Percentiles rank a stretch among this genome's conserved stretches.
Conservation (phyloP, 257 asterid genomes). For the Forsythia suspensa region DNA sequence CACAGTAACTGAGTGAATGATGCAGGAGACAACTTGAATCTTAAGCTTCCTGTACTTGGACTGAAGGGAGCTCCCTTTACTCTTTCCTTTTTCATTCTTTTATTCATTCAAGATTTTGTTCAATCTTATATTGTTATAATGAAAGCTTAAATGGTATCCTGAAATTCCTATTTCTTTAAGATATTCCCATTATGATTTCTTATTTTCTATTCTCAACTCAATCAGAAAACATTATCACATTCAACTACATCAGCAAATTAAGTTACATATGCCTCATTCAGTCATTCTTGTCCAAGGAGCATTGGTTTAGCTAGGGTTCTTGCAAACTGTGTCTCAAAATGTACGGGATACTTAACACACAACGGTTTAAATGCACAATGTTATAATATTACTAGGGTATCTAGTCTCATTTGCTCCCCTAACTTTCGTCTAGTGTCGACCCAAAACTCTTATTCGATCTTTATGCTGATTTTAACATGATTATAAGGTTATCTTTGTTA, state of each 20-base stretch:
- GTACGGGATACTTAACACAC: too few relatives aligned
- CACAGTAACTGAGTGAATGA: slow-evolving; percentile 80
- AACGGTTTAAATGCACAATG: too few relatives aligned
- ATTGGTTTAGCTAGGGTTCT: background rate
- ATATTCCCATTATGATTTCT: background rate
- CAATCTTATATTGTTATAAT: too few relatives aligned
- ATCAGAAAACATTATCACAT: background rate
- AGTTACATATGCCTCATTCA: too few relatives aligned
- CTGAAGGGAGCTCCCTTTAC: slow-evolving; percentile 99
- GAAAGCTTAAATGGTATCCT: background rate
- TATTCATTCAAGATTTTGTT: background rate
- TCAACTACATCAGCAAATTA: background rate
- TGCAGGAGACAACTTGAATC: slow-evolving; percentile 78
- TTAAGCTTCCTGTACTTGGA: slow-evolving; percentile 81
- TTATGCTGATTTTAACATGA: background rate
- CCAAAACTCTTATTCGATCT: background rate
- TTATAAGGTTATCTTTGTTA: background rate
- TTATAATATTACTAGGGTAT: background rate
- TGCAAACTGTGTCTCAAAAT: background rate
- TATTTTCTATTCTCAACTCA: background rate
- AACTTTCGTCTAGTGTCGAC: background rate
- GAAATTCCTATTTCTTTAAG: background rate
- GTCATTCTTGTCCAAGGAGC: background rate
- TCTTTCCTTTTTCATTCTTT: background rate
- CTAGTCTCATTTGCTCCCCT: background rate